phyloP scores from a whole-genome alignment of 495 filamentous ascomycete genomes.

The Haplographium delicatum region DNA sequence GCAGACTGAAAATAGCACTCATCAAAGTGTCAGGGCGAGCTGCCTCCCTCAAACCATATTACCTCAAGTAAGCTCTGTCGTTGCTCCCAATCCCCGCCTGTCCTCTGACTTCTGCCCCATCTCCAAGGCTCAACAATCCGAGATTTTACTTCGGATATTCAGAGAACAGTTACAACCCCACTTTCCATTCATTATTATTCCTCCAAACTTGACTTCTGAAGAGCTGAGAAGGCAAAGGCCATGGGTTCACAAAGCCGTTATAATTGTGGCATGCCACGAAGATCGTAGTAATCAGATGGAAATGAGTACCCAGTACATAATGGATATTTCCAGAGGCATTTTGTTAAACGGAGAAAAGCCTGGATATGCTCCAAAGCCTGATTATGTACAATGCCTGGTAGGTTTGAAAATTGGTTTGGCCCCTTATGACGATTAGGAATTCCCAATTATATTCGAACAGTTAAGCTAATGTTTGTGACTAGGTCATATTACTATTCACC shows the following conservation, averaged over 20 bases:
- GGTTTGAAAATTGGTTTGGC: background rate
- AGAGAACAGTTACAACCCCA: conserved; percentile 5
- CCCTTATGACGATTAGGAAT: background rate
- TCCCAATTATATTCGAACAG: background rate
- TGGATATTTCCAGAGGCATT: conserved; percentile 16
- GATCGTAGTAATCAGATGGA: conserved; percentile 9
- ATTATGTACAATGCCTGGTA: conserved; percentile 19
- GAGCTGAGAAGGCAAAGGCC: conserved; percentile 11
- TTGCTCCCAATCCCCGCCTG: no score
- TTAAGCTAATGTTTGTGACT: background rate
- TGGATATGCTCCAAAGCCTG: conserved; percentile 22
- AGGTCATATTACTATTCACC: conserved; percentile 10
- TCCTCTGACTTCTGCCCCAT: no score
- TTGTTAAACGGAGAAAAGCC: conserved; percentile 14
- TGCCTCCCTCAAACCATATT: no score
- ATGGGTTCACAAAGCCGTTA: conserved; percentile 15
- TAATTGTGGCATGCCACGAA: conserved; percentile 10
- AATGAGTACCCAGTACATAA: conserved; percentile 3
- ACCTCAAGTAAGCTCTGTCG: no score
- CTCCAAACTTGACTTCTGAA: background rate
- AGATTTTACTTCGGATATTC: no score
- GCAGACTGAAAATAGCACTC: no score
- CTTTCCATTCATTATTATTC: conserved; percentile 16
- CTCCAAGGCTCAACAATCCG: no score
- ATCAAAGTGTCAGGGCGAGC: no score